A percentile compares a stretch with the other conserved stretches of the same genome.
Conservation (phyloP, 805 yeast species). For the Candida berthetii region DNA sequence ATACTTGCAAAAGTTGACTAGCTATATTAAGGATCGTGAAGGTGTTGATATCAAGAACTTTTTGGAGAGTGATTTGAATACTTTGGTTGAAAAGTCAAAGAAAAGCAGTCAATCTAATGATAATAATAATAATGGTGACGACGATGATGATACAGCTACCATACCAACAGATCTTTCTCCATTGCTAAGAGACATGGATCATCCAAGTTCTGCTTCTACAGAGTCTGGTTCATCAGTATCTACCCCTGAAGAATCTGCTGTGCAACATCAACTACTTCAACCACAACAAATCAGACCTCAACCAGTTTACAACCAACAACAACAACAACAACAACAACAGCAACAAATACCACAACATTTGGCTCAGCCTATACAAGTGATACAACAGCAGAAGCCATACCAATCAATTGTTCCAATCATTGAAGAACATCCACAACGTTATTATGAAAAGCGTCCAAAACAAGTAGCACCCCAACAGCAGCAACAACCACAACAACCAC, state of each 20-base stretch:
- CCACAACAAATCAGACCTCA: neutral
- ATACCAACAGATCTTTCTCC: neutral
- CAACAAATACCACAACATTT: no score
- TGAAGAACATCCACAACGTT: neutral
- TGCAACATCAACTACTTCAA: neutral
- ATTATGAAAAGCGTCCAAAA: neutral
- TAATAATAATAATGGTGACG: no score
- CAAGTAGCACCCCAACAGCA: neutral
- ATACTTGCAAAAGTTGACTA: constrained; percentile 17
- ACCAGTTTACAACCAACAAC: no score
- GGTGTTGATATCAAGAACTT: constrained; percentile 15
- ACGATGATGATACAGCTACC: no score
- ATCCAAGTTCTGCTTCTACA: neutral
- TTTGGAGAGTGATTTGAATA: constrained; percentile 11
- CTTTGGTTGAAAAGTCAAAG: neutral
- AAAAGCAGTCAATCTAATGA: neutral
- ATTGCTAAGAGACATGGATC: neutral
- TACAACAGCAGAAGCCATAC: no score
- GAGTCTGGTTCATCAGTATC: neutral
- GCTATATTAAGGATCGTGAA: constrained; percentile 15
- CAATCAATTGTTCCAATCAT: constrained; percentile 1
- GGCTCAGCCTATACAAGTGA: no score
- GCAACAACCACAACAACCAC: constrained; percentile 3
- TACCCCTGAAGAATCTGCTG: neutral
- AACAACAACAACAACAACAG: no score